Conservation (phyloP, 306 rosid species). For the Amphicarpaea edgeworthii region DNA sequence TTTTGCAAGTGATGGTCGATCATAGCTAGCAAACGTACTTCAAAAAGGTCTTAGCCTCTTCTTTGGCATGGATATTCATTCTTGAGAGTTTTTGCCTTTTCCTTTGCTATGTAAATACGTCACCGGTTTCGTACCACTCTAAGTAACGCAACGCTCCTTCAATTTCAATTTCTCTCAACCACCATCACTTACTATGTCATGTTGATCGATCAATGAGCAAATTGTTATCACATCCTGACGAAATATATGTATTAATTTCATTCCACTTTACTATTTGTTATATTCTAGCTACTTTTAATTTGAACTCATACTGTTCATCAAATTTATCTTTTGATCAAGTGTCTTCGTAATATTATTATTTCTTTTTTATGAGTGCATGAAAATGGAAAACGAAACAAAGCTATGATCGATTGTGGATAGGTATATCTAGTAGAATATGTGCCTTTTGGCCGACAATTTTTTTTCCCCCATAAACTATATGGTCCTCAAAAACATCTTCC, state of each 20-base stretch:
- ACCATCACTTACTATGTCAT: constrained; percentile 35
- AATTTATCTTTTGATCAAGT: neutral
- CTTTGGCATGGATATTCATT: constrained; percentile 45
- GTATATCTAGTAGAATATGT: neutral
- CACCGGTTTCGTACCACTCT: too few relatives aligned
- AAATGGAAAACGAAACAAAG: neutral
- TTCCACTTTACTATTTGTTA: too few relatives aligned
- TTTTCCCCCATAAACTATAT: neutral
- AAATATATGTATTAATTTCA: neutral
- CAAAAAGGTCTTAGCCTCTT: constrained; percentile 21
- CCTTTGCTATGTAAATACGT: constrained; percentile 16
- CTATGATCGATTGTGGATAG: neutral
- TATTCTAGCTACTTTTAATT: too few relatives aligned
- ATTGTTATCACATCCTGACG: neutral
- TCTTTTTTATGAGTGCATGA: neutral
- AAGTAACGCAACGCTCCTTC: neutral
- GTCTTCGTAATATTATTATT: neutral
- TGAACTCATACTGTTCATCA: too few relatives aligned
- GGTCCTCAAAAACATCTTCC: neutral
- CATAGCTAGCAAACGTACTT: constrained; percentile 5
- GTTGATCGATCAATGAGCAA: neutral
- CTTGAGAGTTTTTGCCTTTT: constrained; percentile 25
- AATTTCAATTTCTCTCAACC: constrained; percentile 40
- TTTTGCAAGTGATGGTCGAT: constrained; percentile 44
- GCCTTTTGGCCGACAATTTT: neutral